Base-by-base conservation (phyloP, 2,329 filamentous ascomycete genomes). In the Capronia coronata region DNA sequence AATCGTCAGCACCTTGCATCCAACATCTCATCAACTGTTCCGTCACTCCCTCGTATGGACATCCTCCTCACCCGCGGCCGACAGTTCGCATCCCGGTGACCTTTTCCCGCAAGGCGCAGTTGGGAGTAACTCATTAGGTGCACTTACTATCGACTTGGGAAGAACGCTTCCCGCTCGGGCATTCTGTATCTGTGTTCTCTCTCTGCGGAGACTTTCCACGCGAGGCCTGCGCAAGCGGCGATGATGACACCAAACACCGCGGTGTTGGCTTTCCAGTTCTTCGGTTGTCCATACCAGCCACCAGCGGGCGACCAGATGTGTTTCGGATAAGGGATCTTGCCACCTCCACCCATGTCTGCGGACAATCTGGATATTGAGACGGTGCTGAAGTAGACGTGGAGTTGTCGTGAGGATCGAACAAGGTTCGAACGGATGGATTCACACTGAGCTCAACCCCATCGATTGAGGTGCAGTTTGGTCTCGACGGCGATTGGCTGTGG, bases 251-350 rank as follows among this genome's bases (percentile, higher is more conserved):
- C 79, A 66, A 89, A 82, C 60, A 93, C 75, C 48, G 84, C 77
- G 3, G 93, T 98, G 76, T 98, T 98, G 64, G 75, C 73, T 69
- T 86, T 93, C 93, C 93, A 98, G 78, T 98, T 98, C 61, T 79
- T 76, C 46, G 93, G 93, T 69, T 94, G 91, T 47, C 84, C 75
- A 72, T 98, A 98, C 93, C 93, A 98, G 72, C 93, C 93, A 78
- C 93, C 93, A 59, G 91, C 78, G 55, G 93, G 93, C 65, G 93
- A 97, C 93, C 93, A 98, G 78, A 98, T 88, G 78, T 98, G 91
- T 78, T 95, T 96, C 18, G 66, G 76, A 63, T 77, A 86, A 79
- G 80, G 78, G 61, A 86, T 78, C 72, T 86, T 86, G 71, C 80
- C 83, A 75, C 89, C 88, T 74, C 86, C 86, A 75, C 86, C 86